Percentiles rank a stretch among this genome's conserved stretches.
Conservation (phyloP, 129 eudicot genomes). For the Pseudognaphalium luteoalbum region DNA sequence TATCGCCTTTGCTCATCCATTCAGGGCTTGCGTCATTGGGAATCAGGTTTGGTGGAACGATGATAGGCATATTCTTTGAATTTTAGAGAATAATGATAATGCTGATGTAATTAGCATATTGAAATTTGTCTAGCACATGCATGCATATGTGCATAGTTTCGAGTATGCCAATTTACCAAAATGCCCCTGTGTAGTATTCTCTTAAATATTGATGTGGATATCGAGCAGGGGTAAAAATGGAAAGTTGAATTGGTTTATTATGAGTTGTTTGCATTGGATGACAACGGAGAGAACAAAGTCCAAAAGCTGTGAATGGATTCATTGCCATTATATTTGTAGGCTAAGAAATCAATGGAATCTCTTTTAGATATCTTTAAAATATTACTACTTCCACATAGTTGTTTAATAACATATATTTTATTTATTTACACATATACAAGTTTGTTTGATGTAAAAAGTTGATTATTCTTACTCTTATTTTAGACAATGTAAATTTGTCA, state of each 20-base stretch:
- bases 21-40: conserved; percentile 44
- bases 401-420: not conserved
- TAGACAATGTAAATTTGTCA: too few species aligned
- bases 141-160: not conserved
- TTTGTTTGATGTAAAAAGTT: too few species aligned
- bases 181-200: conserved; percentile 16
- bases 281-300: conserved; percentile 39
- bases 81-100: conserved; percentile 7
- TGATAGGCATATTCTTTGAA: conserved; percentile 32
- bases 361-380: not conserved
- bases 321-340: conserved; percentile 6
- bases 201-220: not conserved
- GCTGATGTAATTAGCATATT: not conserved
- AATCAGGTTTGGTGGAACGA: conserved; percentile 34
- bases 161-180: conserved; percentile 6
- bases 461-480: too few species aligned
- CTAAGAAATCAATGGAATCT: conserved; percentile 40
- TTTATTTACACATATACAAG: too few species aligned
- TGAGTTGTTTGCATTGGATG: conserved; percentile 26
- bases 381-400: conserved; percentile 1
- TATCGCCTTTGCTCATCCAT: conserved; percentile 80
- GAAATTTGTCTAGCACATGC: not conserved
- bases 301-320: conserved; percentile 31
- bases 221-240: conserved; percentile 21
- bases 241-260: conserved; percentile 19